These are phyloP conservation scores for Aspergillus sp. DNA, from an alignment of 2,329 filamentous ascomycete species.

Conservation along the genomic window DNA sequence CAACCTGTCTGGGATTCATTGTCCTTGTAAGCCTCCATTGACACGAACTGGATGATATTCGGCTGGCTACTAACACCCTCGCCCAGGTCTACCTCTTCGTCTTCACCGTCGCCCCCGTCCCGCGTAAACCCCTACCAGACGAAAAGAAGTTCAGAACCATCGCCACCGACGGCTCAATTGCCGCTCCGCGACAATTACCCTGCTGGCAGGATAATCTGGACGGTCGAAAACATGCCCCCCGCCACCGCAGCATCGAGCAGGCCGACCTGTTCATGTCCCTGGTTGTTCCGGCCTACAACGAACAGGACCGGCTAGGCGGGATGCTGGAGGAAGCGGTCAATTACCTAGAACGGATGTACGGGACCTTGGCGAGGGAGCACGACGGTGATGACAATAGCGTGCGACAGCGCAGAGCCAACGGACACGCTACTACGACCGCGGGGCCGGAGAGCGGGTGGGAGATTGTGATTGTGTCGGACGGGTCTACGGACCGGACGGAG, in stretches of 20 bases:
- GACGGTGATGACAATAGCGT: constrained; percentile 16
- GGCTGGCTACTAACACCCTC: constrained; percentile 1
- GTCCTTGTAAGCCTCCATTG: constrained; percentile 23
- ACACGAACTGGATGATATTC: too few species aligned
- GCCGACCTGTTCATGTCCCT: constrained; percentile 80
- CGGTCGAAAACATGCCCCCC: constrained; percentile 44
- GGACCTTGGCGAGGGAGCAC: constrained; percentile 37
- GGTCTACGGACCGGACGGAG: constrained; percentile 72
- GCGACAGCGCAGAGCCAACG: constrained; percentile 11
- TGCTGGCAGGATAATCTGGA: constrained; percentile 81
- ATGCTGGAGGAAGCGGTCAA: constrained; percentile 87
- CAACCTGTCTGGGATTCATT: constrained; percentile 22
- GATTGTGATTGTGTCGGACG: constrained; percentile 85
- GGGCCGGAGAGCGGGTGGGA: constrained; percentile 61
- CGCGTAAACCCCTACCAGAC: constrained; percentile 61
- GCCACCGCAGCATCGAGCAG: constrained; percentile 52
- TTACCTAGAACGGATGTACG: constrained; percentile 72
- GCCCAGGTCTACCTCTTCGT: constrained; percentile 57
- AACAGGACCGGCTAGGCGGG: constrained; percentile 68
- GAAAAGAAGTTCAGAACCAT: constrained; percentile 83
- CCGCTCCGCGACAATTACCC: constrained; percentile 51
- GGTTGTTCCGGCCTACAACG: constrained; percentile 92
- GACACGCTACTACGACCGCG: constrained; percentile 21
- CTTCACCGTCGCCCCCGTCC: constrained; percentile 67
- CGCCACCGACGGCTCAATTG: constrained; percentile 52